phyloP scores from a whole-genome alignment of 768 basidiomycete genomes.

The Pleurotus giganteus region DNA sequence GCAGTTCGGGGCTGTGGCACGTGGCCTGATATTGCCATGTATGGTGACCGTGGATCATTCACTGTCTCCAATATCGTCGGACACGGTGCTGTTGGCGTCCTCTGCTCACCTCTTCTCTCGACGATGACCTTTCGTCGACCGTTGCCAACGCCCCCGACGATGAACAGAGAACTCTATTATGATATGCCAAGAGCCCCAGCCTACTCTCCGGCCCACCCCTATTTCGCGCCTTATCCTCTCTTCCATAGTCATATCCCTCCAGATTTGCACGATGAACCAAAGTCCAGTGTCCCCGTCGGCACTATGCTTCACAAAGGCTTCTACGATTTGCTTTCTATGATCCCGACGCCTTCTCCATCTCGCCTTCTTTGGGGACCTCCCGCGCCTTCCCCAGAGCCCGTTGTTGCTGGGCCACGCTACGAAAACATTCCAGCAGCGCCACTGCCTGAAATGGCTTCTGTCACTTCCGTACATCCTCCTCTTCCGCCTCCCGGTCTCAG shows the following conservation, averaged over 20 bases:
- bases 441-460: slow-evolving; percentile 22
- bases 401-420: slow-evolving; percentile 66
- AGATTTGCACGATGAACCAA: slow-evolving; percentile 38
- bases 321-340: slow-evolving; percentile 80
- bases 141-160: slow-evolving; percentile 27
- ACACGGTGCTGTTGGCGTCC: slow-evolving; percentile 1
- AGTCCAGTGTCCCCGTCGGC: slow-evolving; percentile 58
- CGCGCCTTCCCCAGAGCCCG: slow-evolving; percentile 33
- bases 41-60: slow-evolving; percentile 11
- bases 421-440: slow-evolving; percentile 46
- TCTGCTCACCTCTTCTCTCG: background rate
- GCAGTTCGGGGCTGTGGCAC: slow-evolving; percentile 1
- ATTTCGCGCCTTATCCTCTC: slow-evolving; percentile 40
- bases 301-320: slow-evolving; percentile 87
- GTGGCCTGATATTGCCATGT: slow-evolving; percentile 2
- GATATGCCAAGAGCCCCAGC: slow-evolving; percentile 23
- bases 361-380: slow-evolving; percentile 57
- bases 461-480: slow-evolving; percentile 10
- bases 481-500: slow-evolving; percentile 29
- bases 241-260: slow-evolving; percentile 34
- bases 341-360: slow-evolving; percentile 69
- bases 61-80: background rate
- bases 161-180: slow-evolving; percentile 26
- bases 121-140: slow-evolving; percentile 25
- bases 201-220: slow-evolving; percentile 32